Percentiles rank a stretch among this genome's conserved stretches.
Evolutionary conservation across 75 land plant species (phyloP).

Genomic region (Chamaecyparis obtusa): DNA sequence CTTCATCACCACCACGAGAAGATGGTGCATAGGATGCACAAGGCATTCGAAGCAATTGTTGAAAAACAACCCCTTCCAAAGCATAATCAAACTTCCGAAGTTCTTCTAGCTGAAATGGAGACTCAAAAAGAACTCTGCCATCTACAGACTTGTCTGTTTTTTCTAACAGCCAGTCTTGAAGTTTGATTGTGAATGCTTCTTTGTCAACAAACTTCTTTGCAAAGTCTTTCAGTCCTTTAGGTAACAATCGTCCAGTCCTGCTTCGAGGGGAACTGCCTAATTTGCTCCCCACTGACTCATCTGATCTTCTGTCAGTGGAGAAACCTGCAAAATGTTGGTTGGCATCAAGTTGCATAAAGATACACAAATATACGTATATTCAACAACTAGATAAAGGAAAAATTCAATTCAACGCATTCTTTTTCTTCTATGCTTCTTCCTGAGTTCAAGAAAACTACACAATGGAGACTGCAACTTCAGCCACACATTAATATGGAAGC

Average conservation of each 20-base stretch:
- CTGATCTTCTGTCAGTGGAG: conserved; percentile 7
- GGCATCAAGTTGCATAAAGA: neutral
- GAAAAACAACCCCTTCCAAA: conserved; percentile 39
- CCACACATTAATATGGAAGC: neutral
- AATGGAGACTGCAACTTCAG: neutral
- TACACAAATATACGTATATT: neutral
- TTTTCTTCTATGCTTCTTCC: neutral
- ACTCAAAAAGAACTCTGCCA: conserved; percentile 38
- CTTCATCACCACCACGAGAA: conserved; percentile 56
- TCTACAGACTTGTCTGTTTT: conserved; percentile 27
- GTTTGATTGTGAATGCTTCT: conserved; percentile 40
- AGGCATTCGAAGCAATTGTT: conserved; percentile 43
- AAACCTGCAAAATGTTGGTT: neutral
- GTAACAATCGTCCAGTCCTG: conserved; percentile 16
- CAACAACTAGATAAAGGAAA: neutral
- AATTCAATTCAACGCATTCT: neutral
- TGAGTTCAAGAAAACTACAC: neutral
- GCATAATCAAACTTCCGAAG: conserved; percentile 83
- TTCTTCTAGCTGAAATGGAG: conserved; percentile 71
- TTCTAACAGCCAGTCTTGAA: conserved; percentile 55
- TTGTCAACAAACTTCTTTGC: conserved; percentile 50
- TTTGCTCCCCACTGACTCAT: conserved; percentile 12
- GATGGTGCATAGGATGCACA: conserved; percentile 39
- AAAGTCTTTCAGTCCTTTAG: conserved; percentile 49
- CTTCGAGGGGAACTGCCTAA: conserved; percentile 19